Evolutionary conservation across 2,329 filamentous ascomycete genomes (phyloP), one percentile per base, ranked within the genome.

Genomic region (Tympanopsis confertula): DNA sequence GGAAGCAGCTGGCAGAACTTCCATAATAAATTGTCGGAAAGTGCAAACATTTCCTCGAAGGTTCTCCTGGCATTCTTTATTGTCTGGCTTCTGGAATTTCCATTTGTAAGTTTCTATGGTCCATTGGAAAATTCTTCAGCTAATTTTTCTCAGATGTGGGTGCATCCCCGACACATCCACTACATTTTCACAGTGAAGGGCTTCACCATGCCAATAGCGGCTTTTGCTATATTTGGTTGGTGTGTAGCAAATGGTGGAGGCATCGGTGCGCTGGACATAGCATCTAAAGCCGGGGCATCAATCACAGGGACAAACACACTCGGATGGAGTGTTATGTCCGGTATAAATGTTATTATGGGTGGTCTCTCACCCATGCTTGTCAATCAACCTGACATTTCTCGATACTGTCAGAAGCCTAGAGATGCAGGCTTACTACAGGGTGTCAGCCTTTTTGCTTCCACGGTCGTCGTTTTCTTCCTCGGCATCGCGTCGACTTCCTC

Each of bases 301-400:
- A 48, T 45, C 3, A 47, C 50, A 4, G 42, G 49, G 1, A 45
- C 44, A 3, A 45, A 47, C 0, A 45, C 52, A 10, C 50, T 59
- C 1, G 59, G 56, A 20, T 62, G 59, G 58, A 47, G 50, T 35
- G 49, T 61, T 38, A 53, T 62, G 43, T 44, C 45, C 13, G 59
- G 57, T 29, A 55, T 63, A 41, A 62, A 61, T 45, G 48, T 53
- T 37, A 53, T 60, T 39, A 52, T 63, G 47, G 58, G 59, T 5
- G 49, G 46, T 13, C 51, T 54, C 20, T 57, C 49, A 4, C 54
- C 53, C 4, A 47, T 58, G 42, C 43, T 58, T 14, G 53, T 59
- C 13, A 59, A 53, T 32, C 56, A 59, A 24, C 56, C 57, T 13
- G 57, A 61, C 41, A 45, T 60, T 10, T 50, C 57, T 10, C 49